phyloP scores from a whole-genome alignment of 1,284 basidiomycete genomes.

The Trametes sp. region DNA sequence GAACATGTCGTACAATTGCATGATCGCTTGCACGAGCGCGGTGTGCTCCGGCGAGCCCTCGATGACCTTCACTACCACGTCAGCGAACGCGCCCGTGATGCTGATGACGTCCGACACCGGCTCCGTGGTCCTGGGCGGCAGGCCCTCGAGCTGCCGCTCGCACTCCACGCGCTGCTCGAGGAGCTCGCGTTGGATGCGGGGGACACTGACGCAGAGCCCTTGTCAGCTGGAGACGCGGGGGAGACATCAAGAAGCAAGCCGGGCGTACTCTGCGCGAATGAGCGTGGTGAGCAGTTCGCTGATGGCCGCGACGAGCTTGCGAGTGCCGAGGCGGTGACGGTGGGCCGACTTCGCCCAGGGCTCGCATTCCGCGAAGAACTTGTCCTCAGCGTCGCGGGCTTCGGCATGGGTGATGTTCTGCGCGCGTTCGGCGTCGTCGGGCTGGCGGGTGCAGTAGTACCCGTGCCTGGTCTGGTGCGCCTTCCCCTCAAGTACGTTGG shows the following conservation, averaged over 20 bases:
- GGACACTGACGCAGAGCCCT: background rate
- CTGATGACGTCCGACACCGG: conserved; percentile 52
- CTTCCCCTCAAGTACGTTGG: conserved; percentile 57
- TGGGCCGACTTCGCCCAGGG: conserved; percentile 57
- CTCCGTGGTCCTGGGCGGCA: conserved; percentile 53
- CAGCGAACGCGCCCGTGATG: conserved; percentile 50
- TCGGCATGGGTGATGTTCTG: conserved; percentile 45
- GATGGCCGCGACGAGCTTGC: conserved; percentile 59
- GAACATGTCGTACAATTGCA: conserved; percentile 15
- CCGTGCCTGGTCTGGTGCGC: conserved; percentile 57
- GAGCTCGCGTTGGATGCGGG: conserved; percentile 50
- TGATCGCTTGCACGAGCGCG: conserved; percentile 21
- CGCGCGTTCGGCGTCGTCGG: conserved; percentile 62
- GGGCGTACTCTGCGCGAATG: conserved; percentile 23
- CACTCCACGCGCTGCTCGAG: conserved; percentile 46
- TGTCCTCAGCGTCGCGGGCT: conserved; percentile 49
- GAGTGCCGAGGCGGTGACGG: conserved; percentile 60
- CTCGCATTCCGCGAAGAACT: conserved; percentile 55
- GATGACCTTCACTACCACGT: conserved; percentile 37
- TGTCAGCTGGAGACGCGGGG: background rate
- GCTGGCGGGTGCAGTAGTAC: conserved; percentile 72
- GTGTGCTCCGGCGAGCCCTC: conserved; percentile 39
- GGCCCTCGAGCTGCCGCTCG: conserved; percentile 42
- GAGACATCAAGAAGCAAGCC: background rate
- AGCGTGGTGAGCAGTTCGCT: conserved; percentile 56